Evolutionary conservation across 2,329 filamentous ascomycete genomes (phyloP).

Genomic region (Pyrenochaeta sp.): DNA sequence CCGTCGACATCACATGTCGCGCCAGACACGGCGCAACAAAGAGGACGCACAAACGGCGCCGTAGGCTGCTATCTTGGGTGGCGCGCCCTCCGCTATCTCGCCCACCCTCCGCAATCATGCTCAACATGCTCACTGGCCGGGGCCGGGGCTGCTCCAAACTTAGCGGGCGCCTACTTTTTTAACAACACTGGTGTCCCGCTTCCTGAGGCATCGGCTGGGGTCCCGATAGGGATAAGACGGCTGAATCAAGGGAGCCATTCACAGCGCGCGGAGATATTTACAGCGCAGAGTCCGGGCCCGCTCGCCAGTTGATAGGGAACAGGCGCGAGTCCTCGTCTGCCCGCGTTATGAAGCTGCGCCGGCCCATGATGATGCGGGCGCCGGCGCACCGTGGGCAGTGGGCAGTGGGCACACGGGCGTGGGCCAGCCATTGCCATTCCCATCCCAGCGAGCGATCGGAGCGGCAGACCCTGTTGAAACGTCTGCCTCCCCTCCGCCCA

Average conservation of each 20-base stretch:
- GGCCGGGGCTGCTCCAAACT: conserved; percentile 30
- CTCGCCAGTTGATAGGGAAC: conserved; percentile 36
- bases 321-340: conserved; percentile 15
- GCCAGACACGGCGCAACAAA: conserved; percentile 26
- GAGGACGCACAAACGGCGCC: too few relatives aligned
- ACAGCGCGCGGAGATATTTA: conserved; percentile 41
- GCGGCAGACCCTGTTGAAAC: conserved; percentile 36
- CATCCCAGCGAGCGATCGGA: conserved; percentile 39
- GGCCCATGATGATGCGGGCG: conserved; percentile 20
- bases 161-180: conserved; percentile 48
- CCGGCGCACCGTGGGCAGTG: too few relatives aligned
- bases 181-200: conserved; percentile 26
- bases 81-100: conserved; percentile 11
- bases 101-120: conserved; percentile 8
- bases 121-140: conserved; percentile 18
- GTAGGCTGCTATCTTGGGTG: conserved; percentile 30
- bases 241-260: conserved; percentile 43
- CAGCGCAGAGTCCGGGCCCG: conserved; percentile 28
- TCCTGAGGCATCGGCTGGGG: conserved; percentile 40
- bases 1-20: too few relatives aligned
- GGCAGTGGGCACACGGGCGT: conserved; percentile 18
- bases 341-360: conserved; percentile 33
- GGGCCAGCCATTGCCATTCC: conserved; percentile 4
- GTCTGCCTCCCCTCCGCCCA: conserved; percentile 24
- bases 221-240: conserved; percentile 48